phyloP scores from a whole-genome alignment of 164 flowering plant genomes.

The Vitis labrusca region DNA sequence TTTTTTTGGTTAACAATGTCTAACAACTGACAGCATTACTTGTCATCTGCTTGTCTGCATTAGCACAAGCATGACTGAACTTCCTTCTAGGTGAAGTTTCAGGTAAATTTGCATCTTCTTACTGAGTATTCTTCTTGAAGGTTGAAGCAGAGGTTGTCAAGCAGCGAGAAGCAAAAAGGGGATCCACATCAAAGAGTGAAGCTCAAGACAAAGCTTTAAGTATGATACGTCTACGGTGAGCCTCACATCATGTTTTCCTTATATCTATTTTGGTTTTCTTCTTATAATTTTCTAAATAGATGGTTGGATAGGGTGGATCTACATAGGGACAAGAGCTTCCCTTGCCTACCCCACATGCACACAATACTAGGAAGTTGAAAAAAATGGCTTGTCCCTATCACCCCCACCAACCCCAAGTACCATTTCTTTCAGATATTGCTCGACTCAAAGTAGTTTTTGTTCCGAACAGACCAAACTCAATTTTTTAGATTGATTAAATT shows the following conservation, averaged over 20 bases:
- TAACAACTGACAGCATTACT: too few relatives aligned
- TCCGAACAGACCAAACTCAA: too few relatives aligned
- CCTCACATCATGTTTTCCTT: slow-evolving; percentile 1
- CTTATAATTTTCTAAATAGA: background rate
- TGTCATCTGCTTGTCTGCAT: background rate
- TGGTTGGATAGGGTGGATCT: background rate
- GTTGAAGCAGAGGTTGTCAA: slow-evolving; percentile 71
- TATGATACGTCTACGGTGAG: slow-evolving; percentile 78
- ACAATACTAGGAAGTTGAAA: too few relatives aligned
- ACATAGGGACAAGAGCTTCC: too few relatives aligned
- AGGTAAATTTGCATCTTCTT: slow-evolving; percentile 3
- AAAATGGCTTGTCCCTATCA: too few relatives aligned
- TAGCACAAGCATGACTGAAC: slow-evolving; percentile 1
- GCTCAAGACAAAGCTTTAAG: slow-evolving; percentile 86
- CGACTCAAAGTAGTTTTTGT: background rate
- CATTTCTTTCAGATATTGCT: background rate
- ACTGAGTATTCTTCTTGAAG: slow-evolving; percentile 35
- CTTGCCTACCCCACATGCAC: too few relatives aligned
- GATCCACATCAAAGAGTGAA: slow-evolving; percentile 73
- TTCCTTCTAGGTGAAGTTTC: background rate
- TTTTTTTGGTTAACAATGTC: background rate
- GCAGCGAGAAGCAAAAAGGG: slow-evolving; percentile 67
- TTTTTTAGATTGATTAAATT: background rate
- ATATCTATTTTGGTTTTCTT: slow-evolving; percentile 6
- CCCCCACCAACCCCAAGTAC: background rate